Percentiles rank a stretch among this genome's conserved stretches.
phyloP scores from a whole-genome alignment of 2,329 filamentous ascomycete species.

The Colletotrichum higginsianum region DNA sequence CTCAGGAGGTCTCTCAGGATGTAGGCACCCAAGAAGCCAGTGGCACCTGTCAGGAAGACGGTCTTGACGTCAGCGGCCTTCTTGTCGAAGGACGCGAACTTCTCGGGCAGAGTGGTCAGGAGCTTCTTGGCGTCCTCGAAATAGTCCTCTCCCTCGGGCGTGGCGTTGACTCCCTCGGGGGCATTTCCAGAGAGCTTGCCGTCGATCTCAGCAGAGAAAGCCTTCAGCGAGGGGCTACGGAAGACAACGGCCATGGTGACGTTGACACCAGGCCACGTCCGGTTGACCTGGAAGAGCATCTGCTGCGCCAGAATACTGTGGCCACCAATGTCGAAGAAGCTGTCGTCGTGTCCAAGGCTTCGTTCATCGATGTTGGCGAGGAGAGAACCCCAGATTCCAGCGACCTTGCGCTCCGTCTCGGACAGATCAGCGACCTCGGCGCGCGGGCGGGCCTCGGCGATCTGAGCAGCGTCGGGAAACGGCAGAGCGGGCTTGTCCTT shows the following conservation, averaged over 20 bases:
- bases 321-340: constrained; percentile 58
- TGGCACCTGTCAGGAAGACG: constrained; percentile 89
- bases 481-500: constrained; percentile 84
- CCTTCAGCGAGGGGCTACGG: constrained; percentile 68
- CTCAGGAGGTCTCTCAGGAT: constrained; percentile 82
- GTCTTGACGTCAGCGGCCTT: constrained; percentile 70
- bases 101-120: constrained; percentile 3
- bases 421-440: constrained; percentile 56
- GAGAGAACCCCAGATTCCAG: constrained; percentile 42
- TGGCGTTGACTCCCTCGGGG: constrained; percentile 63
- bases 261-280: constrained; percentile 57
- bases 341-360: constrained; percentile 47
- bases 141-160: constrained; percentile 61
- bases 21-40: constrained; percentile 90
- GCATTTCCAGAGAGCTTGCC: constrained; percentile 49
- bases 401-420: constrained; percentile 72
- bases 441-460: constrained; percentile 14
- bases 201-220: constrained; percentile 68
- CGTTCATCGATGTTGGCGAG: constrained; percentile 55
- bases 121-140: constrained; percentile 56
- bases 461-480: constrained; percentile 70
- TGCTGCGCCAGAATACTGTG: constrained; percentile 72
- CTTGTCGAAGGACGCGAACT: constrained; percentile 29
- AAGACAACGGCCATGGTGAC: constrained; percentile 81
- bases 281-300: constrained; percentile 78